Percentiles rank a stretch among this genome's conserved stretches.
Conservation (phyloP, 2,329 filamentous ascomycete genomes). For the Parasarocladium wereldwijsianum region DNA sequence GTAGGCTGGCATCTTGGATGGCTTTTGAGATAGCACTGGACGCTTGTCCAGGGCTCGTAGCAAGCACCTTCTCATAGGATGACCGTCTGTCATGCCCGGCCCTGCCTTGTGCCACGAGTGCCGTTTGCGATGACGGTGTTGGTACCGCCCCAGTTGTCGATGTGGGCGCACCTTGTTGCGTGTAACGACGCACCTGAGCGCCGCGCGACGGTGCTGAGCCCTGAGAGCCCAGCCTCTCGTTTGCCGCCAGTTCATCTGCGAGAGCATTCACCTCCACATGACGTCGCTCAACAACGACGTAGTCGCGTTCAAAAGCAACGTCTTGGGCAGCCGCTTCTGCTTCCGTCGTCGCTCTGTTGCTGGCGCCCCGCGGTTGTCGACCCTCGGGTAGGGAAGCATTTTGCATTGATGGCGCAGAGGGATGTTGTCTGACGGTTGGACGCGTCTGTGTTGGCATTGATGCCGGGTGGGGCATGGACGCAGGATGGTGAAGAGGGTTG, state of each 20-base stretch:
- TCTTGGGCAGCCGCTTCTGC: conserved; percentile 69
- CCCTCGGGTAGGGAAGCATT: background rate
- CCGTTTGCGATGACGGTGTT: conserved; percentile 42
- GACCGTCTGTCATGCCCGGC: conserved; percentile 58
- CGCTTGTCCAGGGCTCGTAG: conserved; percentile 54
- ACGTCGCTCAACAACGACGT: conserved; percentile 88
- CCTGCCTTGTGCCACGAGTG: conserved; percentile 59
- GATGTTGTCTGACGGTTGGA: conserved; percentile 10
- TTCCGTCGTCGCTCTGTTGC: conserved; percentile 29
- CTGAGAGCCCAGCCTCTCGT: conserved; percentile 44
- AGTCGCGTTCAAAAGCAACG: conserved; percentile 81
- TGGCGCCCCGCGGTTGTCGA: conserved; percentile 5
- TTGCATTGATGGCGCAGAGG: conserved; percentile 3
- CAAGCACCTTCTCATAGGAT: conserved; percentile 65
- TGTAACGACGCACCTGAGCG: conserved; percentile 58
- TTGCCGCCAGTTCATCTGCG: conserved; percentile 84
- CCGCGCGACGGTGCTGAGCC: conserved; percentile 36
- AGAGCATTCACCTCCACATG: conserved; percentile 95
- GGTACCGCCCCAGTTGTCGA: conserved; percentile 56
- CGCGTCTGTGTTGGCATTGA: too few species aligned
- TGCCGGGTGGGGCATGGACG: conserved; percentile 33
- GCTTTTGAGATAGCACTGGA: conserved; percentile 91
- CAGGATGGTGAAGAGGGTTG: conserved; percentile 25
- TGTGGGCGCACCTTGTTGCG: conserved; percentile 58
- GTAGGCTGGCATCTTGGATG: conserved; percentile 76